Evolutionary conservation across 352 stramenopile species (phyloP).

Genomic region (Pythium grandisporangium): DNA sequence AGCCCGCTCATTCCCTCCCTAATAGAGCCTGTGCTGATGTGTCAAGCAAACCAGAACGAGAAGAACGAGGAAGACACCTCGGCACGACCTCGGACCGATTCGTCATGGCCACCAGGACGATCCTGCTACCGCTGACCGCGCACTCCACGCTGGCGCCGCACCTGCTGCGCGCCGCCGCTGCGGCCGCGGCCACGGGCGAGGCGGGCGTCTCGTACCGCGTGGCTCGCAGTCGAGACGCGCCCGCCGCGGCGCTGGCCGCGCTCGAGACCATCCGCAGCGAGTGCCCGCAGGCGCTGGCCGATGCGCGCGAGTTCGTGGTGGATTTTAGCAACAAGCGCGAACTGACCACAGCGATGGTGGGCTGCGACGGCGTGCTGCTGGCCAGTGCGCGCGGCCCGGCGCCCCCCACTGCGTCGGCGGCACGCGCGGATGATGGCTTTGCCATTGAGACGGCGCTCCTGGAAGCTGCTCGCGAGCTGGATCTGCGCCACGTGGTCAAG

Average conservation of each 20-base stretch:
- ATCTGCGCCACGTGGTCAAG: slow-evolving; percentile 26
- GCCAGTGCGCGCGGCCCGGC: slow-evolving; percentile 12
- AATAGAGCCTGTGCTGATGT: background rate
- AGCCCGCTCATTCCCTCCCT: too few relatives aligned
- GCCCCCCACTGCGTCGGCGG: too few relatives aligned
- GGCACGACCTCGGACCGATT: too few relatives aligned
- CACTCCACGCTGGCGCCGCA: slow-evolving; percentile 2
- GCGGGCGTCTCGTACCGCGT: slow-evolving; percentile 13
- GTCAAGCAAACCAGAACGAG: too few relatives aligned
- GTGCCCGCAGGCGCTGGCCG: slow-evolving; percentile 18
- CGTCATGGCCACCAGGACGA: slow-evolving; percentile 4
- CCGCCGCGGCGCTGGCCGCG: background rate
- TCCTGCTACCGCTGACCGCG: slow-evolving; percentile 9
- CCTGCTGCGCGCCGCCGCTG: slow-evolving; percentile 4
- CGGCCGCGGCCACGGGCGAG: background rate
- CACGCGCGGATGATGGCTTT: slow-evolving; percentile 6
- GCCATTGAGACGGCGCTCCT: slow-evolving; percentile 14
- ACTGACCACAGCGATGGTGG: slow-evolving; percentile 23
- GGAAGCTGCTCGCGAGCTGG: slow-evolving; percentile 6
- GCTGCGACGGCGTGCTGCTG: slow-evolving; percentile 37
- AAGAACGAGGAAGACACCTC: too few relatives aligned
- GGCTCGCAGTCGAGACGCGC: slow-evolving; percentile 5
- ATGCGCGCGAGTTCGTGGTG: slow-evolving; percentile 19
- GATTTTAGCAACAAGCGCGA: slow-evolving; percentile 35
- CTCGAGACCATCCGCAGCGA: slow-evolving; percentile 12